Evolutionary conservation across 2,329 filamentous ascomycete species (phyloP).

Genomic region (Fusarium marasasianum): DNA sequence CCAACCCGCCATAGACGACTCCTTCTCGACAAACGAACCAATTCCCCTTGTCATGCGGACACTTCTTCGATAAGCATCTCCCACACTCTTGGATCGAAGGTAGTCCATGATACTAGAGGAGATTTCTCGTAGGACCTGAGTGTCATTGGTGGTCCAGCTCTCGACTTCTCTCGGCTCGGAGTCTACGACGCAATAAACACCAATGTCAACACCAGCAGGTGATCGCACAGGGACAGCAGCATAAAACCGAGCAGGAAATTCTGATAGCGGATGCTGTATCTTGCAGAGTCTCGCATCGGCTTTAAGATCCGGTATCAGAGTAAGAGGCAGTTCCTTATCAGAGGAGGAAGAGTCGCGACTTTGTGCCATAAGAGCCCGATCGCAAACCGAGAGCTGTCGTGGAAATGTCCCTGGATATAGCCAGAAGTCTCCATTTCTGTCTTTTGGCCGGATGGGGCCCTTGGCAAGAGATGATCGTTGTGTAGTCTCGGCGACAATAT

Average conservation of each 20-base stretch:
- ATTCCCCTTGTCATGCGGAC: conserved; percentile 53
- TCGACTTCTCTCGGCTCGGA: conserved; percentile 5
- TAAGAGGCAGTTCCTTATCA: conserved; percentile 43
- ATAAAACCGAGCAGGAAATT: conserved; percentile 47
- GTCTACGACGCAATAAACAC: conserved; percentile 49
- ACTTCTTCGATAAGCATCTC: conserved; percentile 43
- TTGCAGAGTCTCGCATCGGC: conserved; percentile 43
- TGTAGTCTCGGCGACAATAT: conserved; percentile 61
- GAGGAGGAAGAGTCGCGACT: background rate
- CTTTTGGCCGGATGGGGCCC: conserved; percentile 7
- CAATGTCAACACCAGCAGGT: conserved; percentile 52
- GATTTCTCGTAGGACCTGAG: conserved; percentile 40
- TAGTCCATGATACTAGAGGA: conserved; percentile 51
- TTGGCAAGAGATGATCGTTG: conserved; percentile 49
- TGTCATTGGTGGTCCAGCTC: conserved; percentile 40
- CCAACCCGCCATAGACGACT: conserved; percentile 44
- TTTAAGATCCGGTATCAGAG: conserved; percentile 47
- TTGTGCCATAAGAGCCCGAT: conserved; percentile 36
- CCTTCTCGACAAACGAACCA: conserved; percentile 50
- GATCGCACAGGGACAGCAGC: conserved; percentile 53
- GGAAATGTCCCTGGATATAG: conserved; percentile 43
- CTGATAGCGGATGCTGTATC: conserved; percentile 32
- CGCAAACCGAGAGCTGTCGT: conserved; percentile 42
- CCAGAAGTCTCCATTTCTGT: conserved; percentile 28
- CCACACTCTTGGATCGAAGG: conserved; percentile 45